Evolutionary conservation across 2,329 filamentous ascomycete genomes (phyloP), one percentile per base, ranked within the genome.

Genomic region (Sclerotinia minor): DNA sequence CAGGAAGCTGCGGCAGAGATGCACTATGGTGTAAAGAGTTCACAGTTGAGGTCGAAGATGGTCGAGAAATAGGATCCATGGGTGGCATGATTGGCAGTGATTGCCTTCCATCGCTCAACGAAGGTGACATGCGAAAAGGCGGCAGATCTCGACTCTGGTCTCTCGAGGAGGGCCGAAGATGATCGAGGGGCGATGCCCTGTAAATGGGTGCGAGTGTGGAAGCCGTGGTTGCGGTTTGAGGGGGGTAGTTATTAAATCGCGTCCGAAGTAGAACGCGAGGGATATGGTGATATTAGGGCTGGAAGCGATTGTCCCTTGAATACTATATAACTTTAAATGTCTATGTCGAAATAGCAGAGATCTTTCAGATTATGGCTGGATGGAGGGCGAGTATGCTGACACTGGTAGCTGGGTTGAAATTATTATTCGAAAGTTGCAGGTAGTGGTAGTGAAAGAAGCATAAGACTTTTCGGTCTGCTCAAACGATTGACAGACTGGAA

Each of bases 191-290:
- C 81, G 84, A 82, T 72, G 85, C 83, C 83, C 83, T 81, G 76
- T 85, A 86, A 68, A 70, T 67, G 67, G 83, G 82, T 79, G 84
- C 84, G 79, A 87, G 83, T 76, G 84, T 83, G 79, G 83, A 87
- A 80, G 85, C 82, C 82, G 83, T 85, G 75, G 71, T 79, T 74
- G 75, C 75, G 77, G 74, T 77, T 74, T 72, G 71, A 70, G 72
- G 72, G 73, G 74, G 74, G 32, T 60, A 63, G 64, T 66, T 69
- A 71, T 68, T 73, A 69, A 69, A 72, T 71, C 73, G 72, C 74
- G 72, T 75, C 68, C 72, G 71, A 50, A 32, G 57, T 68, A 38
- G 71, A 73, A 75, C 75, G 72, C 75, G 74, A 69, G 38, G 63
- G 35, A n/a, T 70, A 50, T 67, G 21, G n/a, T 45, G 24, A 38